Evolutionary conservation across 78 protist species (phyloP), one percentile per base, ranked within the genome.

Genomic region (Guillardia theta): DNA sequence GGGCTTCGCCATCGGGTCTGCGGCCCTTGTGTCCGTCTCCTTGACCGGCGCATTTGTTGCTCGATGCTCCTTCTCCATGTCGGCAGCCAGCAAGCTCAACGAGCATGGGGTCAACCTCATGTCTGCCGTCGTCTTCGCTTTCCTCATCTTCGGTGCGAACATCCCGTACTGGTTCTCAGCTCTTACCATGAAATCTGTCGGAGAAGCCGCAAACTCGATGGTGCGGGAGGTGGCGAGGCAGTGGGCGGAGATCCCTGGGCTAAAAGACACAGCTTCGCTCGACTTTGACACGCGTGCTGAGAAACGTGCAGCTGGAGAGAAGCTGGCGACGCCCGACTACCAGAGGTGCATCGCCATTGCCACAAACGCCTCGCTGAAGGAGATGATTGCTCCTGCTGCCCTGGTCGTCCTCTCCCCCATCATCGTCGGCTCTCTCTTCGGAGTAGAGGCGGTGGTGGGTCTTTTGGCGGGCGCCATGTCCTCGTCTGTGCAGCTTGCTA

Each of bases 171-270:
- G 53, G 64, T 96, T 97, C 96, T 83, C 96, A 22, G 96, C 98
- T 46, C 33, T 96, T 54, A 96, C 98, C 33, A 96, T 97, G 97
- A 78, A 36, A 22, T 19, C 96, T 37, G 98, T 97, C 93, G 96
- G 96, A 53, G 39, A 58, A 12, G 90, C 90, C 8, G 90, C 90
- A 33, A 39, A 80, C 36, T 2, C 90, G 10, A 80, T 80, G 90
- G 90, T 80, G 45, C 53, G 46, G 2, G 90, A 96, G 94, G 96
- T 96, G n/a, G 88, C 93, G 93, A 43, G 95, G 30, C 97, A 96
- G 93, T 96, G 93, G 33, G 58, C 46, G 48, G 96, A 92, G 88
- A 4, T 24, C 33, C 94, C 94, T 9, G 96, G 95, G 48, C 83
- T 96, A 50, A 48, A n/a, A 44, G 64, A 93, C 41, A n/a, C 90